Percentiles rank a stretch among this genome's conserved stretches.
phyloP scores from a whole-genome alignment of 169 alveolate genomes.

The Cyclospora cayetanensis region DNA sequence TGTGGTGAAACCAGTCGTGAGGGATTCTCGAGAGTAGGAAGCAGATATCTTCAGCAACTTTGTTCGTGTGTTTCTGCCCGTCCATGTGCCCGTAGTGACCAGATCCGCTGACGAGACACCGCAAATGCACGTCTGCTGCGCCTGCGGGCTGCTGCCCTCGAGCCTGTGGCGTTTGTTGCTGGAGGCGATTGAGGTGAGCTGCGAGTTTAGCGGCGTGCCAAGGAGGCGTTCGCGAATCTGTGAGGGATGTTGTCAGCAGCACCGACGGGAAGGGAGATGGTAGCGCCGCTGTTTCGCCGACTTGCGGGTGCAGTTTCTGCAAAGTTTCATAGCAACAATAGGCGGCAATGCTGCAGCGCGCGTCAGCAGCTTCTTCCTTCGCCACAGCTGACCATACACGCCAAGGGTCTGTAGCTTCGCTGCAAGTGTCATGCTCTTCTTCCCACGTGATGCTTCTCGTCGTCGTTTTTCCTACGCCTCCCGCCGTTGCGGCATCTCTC shows the following conservation, averaged over 20 bases:
- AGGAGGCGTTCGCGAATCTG: background rate
- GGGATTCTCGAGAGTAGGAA: background rate
- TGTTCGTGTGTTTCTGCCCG: background rate
- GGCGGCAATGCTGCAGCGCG: conserved; percentile 9
- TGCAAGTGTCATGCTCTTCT: too few species aligned
- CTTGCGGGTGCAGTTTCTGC: background rate
- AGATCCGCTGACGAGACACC: background rate
- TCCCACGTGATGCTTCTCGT: background rate
- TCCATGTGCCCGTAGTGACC: background rate
- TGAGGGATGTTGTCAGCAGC: background rate
- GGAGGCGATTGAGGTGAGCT: background rate
- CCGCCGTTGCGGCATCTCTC: conserved; percentile 17
- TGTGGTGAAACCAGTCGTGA: too few species aligned
- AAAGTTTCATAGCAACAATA: conserved; percentile 18
- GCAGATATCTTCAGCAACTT: background rate
- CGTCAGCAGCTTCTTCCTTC: background rate
- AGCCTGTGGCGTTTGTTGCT: background rate
- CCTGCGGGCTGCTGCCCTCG: background rate
- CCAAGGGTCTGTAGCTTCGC: conserved; percentile 16
- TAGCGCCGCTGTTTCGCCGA: background rate
- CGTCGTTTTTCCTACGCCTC: background rate
- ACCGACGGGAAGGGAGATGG: background rate
- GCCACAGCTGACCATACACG: conserved; percentile 23
- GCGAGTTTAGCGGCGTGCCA: conserved; percentile 42
- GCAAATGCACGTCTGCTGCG: background rate